Base-by-base conservation (phyloP, 768 basidiomycete genomes). In the Tulasnella sp. region DNA sequence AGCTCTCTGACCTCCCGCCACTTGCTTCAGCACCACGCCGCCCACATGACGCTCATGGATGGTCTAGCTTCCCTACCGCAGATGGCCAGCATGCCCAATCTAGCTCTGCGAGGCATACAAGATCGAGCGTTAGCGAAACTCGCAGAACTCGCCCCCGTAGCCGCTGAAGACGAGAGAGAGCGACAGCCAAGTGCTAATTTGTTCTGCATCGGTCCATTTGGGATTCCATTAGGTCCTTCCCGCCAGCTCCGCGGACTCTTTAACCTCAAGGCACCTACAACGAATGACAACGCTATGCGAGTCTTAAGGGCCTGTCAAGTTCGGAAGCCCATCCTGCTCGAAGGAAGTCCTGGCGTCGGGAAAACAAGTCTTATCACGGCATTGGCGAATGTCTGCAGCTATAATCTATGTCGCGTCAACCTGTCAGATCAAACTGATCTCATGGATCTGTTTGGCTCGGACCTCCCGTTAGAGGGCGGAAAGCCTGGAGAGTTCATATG, bases 361-460 rank as follows among this genome's bases (percentile, higher is more conserved):
- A 99, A 99, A 72, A 98, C 96, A 1, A 96, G 90, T 68, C 78
- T 99, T 2, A 75, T 98, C 51, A 78, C 84, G 17, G 94, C 96
- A 8, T 75, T 99, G 10, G 92, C 92, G 22, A 83, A 82, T 61
- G 73, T 86, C 3, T 74, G 84, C 41, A 90, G 92, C 17, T 81
- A 92, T 67, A 72, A 76, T 27, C 76, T 98, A 29, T 89, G 84
- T 68, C 84, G 96, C 21, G 93, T 99, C 77, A 99, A 99, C 71
- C 73, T 99, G 21, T 98, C 96, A 3, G 96, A 99, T 65, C 96
- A 99, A 69, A 98, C 94, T 0, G 96, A 99, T 68, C 78, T 99
- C 24, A 82, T 91, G 59, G 96, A 99, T 66, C 77, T 99, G 10
- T 97, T 98, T 65, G 96, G 96, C 8, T 90, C 92, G 22, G 96